Percentiles rank a stretch among this genome's conserved stretches.
These are phyloP conservation scores for Clarireedia homoeocarpa DNA, from an alignment of 2,329 filamentous ascomycete species.

Conservation along the genomic window DNA sequence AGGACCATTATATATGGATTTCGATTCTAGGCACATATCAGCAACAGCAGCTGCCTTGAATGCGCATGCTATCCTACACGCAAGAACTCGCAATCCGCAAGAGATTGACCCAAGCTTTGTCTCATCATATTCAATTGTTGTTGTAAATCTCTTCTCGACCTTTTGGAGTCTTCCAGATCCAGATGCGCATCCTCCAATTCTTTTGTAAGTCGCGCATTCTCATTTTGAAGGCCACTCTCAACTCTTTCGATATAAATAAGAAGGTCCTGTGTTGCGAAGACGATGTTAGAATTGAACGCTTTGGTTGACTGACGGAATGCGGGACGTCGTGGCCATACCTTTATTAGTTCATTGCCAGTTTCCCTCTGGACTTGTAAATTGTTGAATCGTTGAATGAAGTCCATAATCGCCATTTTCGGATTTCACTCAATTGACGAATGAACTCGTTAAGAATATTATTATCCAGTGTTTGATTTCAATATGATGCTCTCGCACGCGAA, in stretches of 20 bases:
- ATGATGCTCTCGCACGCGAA: not conserved
- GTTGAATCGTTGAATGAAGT: constrained; percentile 42
- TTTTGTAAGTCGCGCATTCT: constrained; percentile 37
- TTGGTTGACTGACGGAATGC: not conserved
- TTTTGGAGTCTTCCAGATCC: constrained; percentile 43
- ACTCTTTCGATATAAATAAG: constrained; percentile 38
- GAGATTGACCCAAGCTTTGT: constrained; percentile 29
- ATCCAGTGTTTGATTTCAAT: not conserved
- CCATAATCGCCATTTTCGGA: constrained; percentile 27
- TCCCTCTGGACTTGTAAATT: constrained; percentile 36
- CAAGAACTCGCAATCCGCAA: constrained; percentile 35
- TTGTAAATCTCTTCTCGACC: constrained; percentile 43
- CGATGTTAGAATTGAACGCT: not conserved
- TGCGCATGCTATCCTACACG: constrained; percentile 34
- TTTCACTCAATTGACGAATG: not conserved
- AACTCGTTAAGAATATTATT: not conserved
- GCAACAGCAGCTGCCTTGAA: not conserved
- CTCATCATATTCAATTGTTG: constrained; percentile 37
- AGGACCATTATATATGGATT: constrained; percentile 54
- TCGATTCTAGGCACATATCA: constrained; percentile 26
- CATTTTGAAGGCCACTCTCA: constrained; percentile 36
- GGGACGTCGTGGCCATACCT: constrained; percentile 31
- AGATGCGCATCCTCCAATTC: constrained; percentile 39
- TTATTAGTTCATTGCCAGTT: constrained; percentile 38
- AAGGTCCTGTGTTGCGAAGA: constrained; percentile 35